Conservation (phyloP, 306 rosid species). For the Hylodesmum podocarpum region DNA sequence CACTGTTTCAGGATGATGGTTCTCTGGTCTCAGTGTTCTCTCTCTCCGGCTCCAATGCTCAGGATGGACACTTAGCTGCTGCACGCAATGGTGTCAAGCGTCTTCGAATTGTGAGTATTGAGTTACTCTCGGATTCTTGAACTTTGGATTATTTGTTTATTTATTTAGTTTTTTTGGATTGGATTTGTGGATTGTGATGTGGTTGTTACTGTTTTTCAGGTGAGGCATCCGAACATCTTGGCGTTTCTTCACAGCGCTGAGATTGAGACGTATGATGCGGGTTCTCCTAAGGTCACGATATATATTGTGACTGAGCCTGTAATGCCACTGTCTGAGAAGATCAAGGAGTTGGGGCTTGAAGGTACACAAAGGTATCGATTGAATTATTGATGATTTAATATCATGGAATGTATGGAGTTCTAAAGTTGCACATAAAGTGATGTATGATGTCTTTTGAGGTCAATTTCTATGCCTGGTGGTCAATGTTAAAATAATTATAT, state of each 20-base stretch:
- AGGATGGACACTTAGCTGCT: constrained; percentile 92
- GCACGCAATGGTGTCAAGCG: constrained; percentile 98
- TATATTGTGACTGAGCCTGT: constrained; percentile 98
- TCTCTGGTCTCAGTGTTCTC: constrained; percentile 89
- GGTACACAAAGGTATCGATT: constrained; percentile 79
- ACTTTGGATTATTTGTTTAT: background rate
- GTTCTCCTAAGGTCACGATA: constrained; percentile 73
- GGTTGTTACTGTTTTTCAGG: constrained; percentile 49
- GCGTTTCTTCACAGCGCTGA: constrained; percentile 96
- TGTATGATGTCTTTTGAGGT: background rate
- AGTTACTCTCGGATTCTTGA: background rate
- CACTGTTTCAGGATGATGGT: constrained; percentile 76
- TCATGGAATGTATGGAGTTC: background rate
- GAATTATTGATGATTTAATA: background rate
- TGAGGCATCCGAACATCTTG: constrained; percentile 96
- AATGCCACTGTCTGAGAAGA: constrained; percentile 87
- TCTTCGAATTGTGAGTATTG: constrained; percentile 62
- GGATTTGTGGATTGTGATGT: background rate
- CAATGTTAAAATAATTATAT: background rate
- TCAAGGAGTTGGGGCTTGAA: constrained; percentile 83
- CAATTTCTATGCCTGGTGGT: background rate
- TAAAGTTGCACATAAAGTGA: background rate
- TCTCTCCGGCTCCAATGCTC: constrained; percentile 80
- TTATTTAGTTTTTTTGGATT: background rate
- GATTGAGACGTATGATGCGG: constrained; percentile 66